Percentiles rank a stretch among this genome's conserved stretches.
These are phyloP conservation scores for Fonsecaea pedrosoi DNA, from an alignment of 2,329 filamentous ascomycete genomes.

Conservation along the genomic window DNA sequence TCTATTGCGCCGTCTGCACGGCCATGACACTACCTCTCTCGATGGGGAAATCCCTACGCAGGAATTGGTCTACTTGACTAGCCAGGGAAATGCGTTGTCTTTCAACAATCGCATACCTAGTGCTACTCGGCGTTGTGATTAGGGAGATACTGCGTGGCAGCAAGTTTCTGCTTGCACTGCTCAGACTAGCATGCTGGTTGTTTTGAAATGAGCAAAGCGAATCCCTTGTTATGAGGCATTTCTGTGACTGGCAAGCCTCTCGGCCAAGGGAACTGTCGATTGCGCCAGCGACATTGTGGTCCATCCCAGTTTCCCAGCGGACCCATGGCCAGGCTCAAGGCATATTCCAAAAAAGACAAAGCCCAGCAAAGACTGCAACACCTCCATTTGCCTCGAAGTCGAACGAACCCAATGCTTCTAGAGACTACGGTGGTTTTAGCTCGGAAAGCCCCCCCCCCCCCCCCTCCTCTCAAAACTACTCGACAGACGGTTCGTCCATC, in stretches of 20 bases:
- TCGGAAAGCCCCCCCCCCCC: background rate
- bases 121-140: background rate
- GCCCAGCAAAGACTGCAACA: background rate
- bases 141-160: background rate
- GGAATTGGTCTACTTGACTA: background rate
- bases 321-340: background rate
- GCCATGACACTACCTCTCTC: background rate
- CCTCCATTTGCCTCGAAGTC: background rate
- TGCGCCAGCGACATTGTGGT: background rate
- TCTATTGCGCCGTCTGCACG: background rate
- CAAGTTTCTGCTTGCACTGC: background rate
- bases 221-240: background rate
- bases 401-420: background rate
- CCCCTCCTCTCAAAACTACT: background rate
- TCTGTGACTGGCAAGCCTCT: background rate
- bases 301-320: background rate
- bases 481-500: background rate
- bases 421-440: background rate
- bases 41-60: background rate
- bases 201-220: background rate
- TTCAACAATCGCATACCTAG: background rate
- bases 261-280: background rate
- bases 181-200: background rate
- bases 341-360: background rate
- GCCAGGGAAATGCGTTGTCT: background rate